phyloP scores from a whole-genome alignment of 1,284 basidiomycete species.

The Papiliotrema laurentii region DNA sequence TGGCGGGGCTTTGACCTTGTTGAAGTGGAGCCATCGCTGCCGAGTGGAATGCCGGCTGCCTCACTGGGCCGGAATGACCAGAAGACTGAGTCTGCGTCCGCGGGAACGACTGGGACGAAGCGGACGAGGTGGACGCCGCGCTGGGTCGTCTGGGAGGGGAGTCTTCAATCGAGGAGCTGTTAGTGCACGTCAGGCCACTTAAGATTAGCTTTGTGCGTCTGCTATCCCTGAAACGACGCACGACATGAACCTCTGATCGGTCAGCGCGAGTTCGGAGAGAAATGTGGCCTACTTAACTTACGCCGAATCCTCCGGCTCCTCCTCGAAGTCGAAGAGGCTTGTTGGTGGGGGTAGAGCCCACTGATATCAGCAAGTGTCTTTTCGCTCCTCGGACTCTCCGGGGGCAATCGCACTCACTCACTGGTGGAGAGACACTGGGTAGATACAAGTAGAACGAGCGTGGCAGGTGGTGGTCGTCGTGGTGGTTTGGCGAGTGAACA shows the following conservation, averaged over 20 bases:
- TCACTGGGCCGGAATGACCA: not conserved
- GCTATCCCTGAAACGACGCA: not conserved
- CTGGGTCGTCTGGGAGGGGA: not conserved
- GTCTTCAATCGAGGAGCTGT: not conserved
- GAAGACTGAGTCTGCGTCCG: not conserved
- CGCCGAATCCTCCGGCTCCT: slow-evolving; percentile 1
- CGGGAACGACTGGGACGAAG: not conserved
- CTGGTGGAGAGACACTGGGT: not conserved
- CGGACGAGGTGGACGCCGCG: not conserved
- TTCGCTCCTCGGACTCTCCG: too few species aligned
- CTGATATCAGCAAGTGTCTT: too few species aligned
- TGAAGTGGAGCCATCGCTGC: not conserved
- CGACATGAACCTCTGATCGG: not conserved
- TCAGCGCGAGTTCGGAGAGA: not conserved
- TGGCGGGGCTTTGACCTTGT: too few species aligned
- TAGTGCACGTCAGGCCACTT: not conserved
- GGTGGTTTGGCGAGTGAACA: too few species aligned
- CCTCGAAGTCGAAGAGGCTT: not conserved
- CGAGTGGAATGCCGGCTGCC: not conserved
- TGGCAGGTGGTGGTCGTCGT: too few species aligned
- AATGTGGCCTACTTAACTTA: not conserved
- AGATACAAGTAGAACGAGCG: too few species aligned
- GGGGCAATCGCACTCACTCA: too few species aligned
- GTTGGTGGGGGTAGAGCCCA: too few species aligned
- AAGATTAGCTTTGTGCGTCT: not conserved